phyloP scores from a whole-genome alignment of 2,329 filamentous ascomycete genomes.

The Lachnellula suecica region DNA sequence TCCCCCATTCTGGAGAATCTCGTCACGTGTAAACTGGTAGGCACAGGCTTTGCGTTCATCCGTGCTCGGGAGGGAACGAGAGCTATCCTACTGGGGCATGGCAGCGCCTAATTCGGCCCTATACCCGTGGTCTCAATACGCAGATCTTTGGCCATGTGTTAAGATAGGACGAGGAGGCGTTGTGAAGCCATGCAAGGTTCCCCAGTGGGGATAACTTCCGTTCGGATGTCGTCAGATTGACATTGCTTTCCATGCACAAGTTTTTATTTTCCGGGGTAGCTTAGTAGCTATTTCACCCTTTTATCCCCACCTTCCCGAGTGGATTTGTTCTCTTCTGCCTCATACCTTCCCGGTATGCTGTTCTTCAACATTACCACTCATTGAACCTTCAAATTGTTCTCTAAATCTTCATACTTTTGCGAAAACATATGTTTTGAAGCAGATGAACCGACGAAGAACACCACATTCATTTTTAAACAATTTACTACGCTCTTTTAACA shows the following conservation, averaged over 20 bases:
- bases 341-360: neutral
- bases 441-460: neutral
- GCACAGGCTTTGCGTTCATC: neutral
- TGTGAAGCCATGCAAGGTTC: neutral
- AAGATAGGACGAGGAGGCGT: neutral
- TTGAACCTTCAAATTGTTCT: neutral
- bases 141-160: too few species aligned
- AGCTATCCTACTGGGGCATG: neutral
- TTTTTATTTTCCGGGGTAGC: neutral
- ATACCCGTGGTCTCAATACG: neutral
- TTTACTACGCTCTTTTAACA: neutral
- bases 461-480: neutral
- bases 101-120: neutral
- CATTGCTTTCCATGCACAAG: constrained; percentile 1
- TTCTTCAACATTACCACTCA: constrained; percentile 1
- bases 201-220: neutral
- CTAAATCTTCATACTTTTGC: neutral
- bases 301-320: constrained; percentile 1
- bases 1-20: neutral
- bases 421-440: neutral
- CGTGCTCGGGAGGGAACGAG: neutral
- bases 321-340: neutral
- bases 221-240: neutral
- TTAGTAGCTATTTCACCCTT: constrained; percentile 1
- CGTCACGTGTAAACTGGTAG: neutral